phyloP scores from a whole-genome alignment of 1,284 basidiomycete genomes.

The Exsudoporus floridanus region DNA sequence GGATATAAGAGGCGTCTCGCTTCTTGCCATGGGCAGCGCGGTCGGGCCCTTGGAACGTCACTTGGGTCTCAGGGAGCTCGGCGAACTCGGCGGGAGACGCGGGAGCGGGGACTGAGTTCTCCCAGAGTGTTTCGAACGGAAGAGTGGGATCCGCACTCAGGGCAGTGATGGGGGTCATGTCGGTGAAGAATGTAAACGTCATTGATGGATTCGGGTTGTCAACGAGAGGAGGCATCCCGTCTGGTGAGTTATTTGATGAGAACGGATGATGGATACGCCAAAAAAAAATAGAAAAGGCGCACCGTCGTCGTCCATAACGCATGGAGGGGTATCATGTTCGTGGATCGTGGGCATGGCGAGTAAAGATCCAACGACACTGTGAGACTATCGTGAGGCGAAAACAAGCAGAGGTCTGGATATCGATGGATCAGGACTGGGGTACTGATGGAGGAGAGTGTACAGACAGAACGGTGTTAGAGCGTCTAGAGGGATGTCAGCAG shows the following conservation, averaged over 20 bases:
- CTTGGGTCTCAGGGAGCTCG: slow-evolving; percentile 22
- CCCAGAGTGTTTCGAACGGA: slow-evolving; percentile 38
- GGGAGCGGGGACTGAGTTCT: slow-evolving; percentile 22
- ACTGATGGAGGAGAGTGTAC: slow-evolving; percentile 5
- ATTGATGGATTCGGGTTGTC: slow-evolving; percentile 49
- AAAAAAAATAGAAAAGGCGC: background rate
- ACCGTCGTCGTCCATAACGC: slow-evolving; percentile 34
- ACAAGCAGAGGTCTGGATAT: slow-evolving; percentile 6
- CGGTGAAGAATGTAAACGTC: slow-evolving; percentile 49
- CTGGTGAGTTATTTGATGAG: slow-evolving; percentile 27
- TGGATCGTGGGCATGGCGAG: slow-evolving; percentile 26
- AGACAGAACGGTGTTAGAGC: slow-evolving; percentile 30
- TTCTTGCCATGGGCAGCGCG: slow-evolving; percentile 45
- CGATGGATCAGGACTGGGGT: slow-evolving; percentile 9
- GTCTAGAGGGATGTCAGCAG: slow-evolving; percentile 21
- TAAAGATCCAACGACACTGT: background rate
- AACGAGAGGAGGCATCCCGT: slow-evolving; percentile 52
- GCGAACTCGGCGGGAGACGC: slow-evolving; percentile 19
- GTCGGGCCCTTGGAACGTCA: slow-evolving; percentile 21
- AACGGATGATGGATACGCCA: background rate
- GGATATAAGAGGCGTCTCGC: slow-evolving; percentile 67
- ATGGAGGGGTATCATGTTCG: slow-evolving; percentile 25
- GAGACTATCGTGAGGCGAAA: background rate
- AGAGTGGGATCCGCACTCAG: slow-evolving; percentile 37
- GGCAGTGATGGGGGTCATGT: slow-evolving; percentile 46